Evolutionary conservation across 306 rosid genomes (phyloP), one percentile per base, ranked within the genome.

Genomic region (Betula pendula): DNA sequence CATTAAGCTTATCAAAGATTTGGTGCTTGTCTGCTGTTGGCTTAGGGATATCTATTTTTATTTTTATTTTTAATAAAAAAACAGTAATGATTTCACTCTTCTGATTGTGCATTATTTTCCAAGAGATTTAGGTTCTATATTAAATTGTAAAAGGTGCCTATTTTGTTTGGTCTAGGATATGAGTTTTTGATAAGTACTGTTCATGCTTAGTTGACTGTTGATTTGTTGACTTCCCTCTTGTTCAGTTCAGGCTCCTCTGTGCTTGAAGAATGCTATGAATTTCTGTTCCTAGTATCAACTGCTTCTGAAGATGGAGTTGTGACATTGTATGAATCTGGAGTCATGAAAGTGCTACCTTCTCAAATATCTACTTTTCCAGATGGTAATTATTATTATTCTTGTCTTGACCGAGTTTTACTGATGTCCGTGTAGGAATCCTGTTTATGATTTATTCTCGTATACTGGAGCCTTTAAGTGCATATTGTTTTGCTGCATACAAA

Each of bases 191-290:
- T 4, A 2, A 16, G 25, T 35, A 38, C 17, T 9, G 4, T n/a
- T 66, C 27, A 66, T 5, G 3, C 70, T 0, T 38, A 67, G 80
- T 35, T 68, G 17, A 68, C 52, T 76, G 65, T 40, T 73, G 45
- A 10, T 47, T 56, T 55, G 42, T 62, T 72, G 49, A n/a, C 20
- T 20, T 68, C 45, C 70, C 24, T 78, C 79, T 73, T 80, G 67
- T 83, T 74, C 84, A 95, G 98, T 74, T 78, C 91, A 53, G 88
- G 88, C 42, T 85, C 84, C 14, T 83, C 92, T 27, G 84, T 84
- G 74, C 84, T 87, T 19, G 91, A 84, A 81, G 97, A 95, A 71
- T 89, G 97, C 82, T 91, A 81, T 68, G 97, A 95, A 83, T 88
- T 92, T 87, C 75, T 95, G 14, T 92, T 90, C 87, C 81, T 95